These are phyloP conservation scores for Calonectria hongkongensis DNA, from an alignment of 2,329 filamentous ascomycete genomes.

Conservation along the genomic window DNA sequence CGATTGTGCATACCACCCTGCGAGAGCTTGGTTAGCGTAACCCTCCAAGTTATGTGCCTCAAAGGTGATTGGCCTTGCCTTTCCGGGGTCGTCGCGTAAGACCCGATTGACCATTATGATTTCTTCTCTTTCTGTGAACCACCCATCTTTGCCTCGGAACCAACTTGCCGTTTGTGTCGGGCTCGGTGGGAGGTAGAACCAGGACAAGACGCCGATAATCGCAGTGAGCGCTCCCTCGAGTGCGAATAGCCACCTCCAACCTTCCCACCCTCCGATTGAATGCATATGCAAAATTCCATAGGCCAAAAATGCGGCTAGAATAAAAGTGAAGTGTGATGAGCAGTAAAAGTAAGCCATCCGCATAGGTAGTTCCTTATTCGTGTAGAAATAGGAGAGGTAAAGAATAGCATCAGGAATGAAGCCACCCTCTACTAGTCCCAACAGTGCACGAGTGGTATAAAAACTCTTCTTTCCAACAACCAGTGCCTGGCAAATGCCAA, in stretches of 20 bases:
- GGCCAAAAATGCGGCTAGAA: constrained; percentile 32
- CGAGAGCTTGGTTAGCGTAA: neutral
- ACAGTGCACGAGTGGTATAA: constrained; percentile 67
- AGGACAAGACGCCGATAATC: constrained; percentile 47
- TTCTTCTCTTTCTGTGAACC: constrained; percentile 75
- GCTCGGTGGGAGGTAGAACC: constrained; percentile 48
- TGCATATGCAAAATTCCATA: constrained; percentile 73
- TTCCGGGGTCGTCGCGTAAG: constrained; percentile 73
- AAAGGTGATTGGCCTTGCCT: constrained; percentile 23
- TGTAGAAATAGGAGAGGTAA: constrained; percentile 83
- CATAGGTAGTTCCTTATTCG: constrained; percentile 67
- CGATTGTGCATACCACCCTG: constrained; percentile 75
- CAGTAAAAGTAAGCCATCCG: constrained; percentile 82
- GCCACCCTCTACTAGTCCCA: constrained; percentile 36
- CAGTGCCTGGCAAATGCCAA: constrained; percentile 59
- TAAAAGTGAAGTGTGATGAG: constrained; percentile 31
- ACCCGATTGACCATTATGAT: constrained; percentile 72
- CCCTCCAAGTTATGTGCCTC: accelerated
- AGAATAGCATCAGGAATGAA: constrained; percentile 63
- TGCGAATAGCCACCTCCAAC: constrained; percentile 76
- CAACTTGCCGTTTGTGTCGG: constrained; percentile 69
- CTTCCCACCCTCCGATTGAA: constrained; percentile 69
- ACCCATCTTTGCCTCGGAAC: constrained; percentile 71
- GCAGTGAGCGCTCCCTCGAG: constrained; percentile 60
- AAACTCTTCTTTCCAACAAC: constrained; percentile 55